These are phyloP conservation scores for Cercospora janseana DNA, from an alignment of 2,329 filamentous ascomycete genomes.

Conservation along the genomic window DNA sequence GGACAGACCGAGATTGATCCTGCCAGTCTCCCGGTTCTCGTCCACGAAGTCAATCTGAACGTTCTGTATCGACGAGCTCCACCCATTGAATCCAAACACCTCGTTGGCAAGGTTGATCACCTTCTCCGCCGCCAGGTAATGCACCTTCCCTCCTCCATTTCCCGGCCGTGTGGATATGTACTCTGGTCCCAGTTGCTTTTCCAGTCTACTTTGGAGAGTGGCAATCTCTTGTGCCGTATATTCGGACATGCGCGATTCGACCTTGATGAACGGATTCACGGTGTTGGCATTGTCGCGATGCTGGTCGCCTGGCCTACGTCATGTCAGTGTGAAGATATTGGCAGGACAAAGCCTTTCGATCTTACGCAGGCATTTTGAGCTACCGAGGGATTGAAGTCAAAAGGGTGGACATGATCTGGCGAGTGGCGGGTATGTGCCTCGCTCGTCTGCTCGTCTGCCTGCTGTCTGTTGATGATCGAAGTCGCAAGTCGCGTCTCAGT, in stretches of 20 bases:
- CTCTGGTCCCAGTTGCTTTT: conserved; percentile 92
- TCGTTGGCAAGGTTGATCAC: conserved; percentile 93
- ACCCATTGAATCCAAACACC: conserved; percentile 95
- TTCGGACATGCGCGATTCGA: conserved; percentile 64
- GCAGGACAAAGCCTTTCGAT: neutral
- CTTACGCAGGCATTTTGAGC: conserved; percentile 36
- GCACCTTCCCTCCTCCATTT: conserved; percentile 78
- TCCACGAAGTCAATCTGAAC: conserved; percentile 95
- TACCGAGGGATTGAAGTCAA: neutral
- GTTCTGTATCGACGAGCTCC: conserved; percentile 93
- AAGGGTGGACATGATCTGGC: conserved; percentile 5
- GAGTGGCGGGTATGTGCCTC: conserved; percentile 9
- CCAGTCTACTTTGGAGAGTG: conserved; percentile 77
- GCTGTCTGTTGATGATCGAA: conserved; percentile 16
- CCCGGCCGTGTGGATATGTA: conserved; percentile 87
- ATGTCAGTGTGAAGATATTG: conserved; percentile 13
- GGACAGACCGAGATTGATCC: conserved; percentile 79
- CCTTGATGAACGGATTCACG: conserved; percentile 78
- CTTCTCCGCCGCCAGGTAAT: conserved; percentile 95
- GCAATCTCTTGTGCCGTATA: conserved; percentile 91
- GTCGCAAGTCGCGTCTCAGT: conserved; percentile 16
- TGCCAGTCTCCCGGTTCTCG: conserved; percentile 73
- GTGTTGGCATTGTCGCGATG: conserved; percentile 41
- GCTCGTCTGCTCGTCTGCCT: conserved; percentile 5
- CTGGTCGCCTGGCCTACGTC: conserved; percentile 38